Evolutionary conservation across 371 early-diverging fungal species (phyloP), one percentile per base, ranked within the genome.

Genomic region (Mortierella sp.): DNA sequence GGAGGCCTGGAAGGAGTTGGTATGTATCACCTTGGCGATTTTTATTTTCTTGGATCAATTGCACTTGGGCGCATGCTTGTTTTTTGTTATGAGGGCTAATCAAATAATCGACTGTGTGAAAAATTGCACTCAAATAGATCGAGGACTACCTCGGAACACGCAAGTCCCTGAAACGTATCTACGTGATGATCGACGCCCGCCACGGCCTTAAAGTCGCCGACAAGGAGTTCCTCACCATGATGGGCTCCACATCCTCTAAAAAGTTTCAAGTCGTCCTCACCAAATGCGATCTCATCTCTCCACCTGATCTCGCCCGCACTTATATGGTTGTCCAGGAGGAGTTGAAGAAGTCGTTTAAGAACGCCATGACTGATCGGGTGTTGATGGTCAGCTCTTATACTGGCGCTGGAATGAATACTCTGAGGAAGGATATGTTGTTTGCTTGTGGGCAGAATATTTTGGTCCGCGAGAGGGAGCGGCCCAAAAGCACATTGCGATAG

Each of bases 211-310:
- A 94, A 75, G 81, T 91, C 0, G 90, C 90, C 5, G 95, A 95
- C 78, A 83, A 86, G 38, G 91, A 93, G 34, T 94, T 95, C 70
- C 83, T 95, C 38, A 70, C 88, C 31, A 91, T 90, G 91, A 84
- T 94, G 10, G 88, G 93, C 19, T 31, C 7, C 77, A 82, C 92
- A 26, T 88, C 90, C 50, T 81, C 89, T 63, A 90, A 91, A 55
- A 91, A 92, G 80, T 95, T 94, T 80, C 96, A 96, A 76, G 86
- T 96, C n/a, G 92, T 96, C 5, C 88, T 96, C 84, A 96, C 96
- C 34, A 96, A 96, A 78, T 94, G 96, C 81, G 96, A 96, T 85
- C 88, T 95, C 21, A 91, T 95, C 11, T 84, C 90, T 3, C 84
- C 94, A 7, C 91, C 91, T 4, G 91, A 91, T 44, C 90, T 96